phyloP scores from a whole-genome alignment of 192 early-diverging fungal genomes.

The Anaeromyces robustus region DNA sequence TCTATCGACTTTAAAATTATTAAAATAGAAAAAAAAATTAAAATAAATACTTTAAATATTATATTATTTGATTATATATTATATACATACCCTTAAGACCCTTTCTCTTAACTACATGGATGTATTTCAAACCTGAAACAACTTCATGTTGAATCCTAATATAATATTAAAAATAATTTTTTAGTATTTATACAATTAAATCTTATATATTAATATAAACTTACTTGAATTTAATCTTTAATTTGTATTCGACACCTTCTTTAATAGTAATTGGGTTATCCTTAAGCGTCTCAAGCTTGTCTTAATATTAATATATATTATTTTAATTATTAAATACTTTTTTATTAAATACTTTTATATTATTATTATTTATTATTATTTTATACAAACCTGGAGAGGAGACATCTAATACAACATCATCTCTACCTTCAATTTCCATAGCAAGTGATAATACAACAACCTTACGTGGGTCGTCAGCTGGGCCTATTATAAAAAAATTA shows the following conservation, averaged over 20 bases:
- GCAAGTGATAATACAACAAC: slow-evolving; percentile 57
- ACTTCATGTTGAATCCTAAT: slow-evolving; percentile 80
- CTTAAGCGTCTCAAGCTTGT: slow-evolving; percentile 51
- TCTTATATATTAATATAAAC: slow-evolving; percentile 14
- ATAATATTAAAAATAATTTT: background rate
- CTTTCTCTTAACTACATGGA: slow-evolving; percentile 80
- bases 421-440: slow-evolving; percentile 55
- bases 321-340: no score
- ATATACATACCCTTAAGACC: slow-evolving; percentile 41
- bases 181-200: background rate
- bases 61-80: background rate
- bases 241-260: slow-evolving; percentile 83
- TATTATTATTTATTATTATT: no score
- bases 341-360: no score
- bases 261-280: slow-evolving; percentile 74
- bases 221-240: slow-evolving; percentile 82
- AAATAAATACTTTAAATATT: background rate
- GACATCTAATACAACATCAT: slow-evolving; percentile 63
- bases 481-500: no score
- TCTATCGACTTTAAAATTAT: slow-evolving; percentile 52
- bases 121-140: slow-evolving; percentile 85
- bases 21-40: background rate
- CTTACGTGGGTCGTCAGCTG: slow-evolving; percentile 48
- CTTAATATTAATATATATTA: slow-evolving; percentile 9
- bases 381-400: slow-evolving; percentile 43